Base-by-base conservation (phyloP, 1,284 basidiomycete species). In the Ganoderma lingzhi region DNA sequence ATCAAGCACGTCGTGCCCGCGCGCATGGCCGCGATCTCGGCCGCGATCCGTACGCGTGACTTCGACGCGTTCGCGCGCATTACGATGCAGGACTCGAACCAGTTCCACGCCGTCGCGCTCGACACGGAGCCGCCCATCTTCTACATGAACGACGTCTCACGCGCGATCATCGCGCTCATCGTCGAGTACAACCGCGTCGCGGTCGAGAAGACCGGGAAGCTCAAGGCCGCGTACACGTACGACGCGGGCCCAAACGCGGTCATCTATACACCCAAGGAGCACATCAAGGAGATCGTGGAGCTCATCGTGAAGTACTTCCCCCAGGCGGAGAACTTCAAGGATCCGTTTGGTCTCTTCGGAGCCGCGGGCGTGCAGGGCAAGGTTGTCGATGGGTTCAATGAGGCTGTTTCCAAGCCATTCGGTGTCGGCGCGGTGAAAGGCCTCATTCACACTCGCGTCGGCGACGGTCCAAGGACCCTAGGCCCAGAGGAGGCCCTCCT, bases 221-320 rank as follows among this genome's bases (percentile, higher is more conserved):
- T 90, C 78, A 90, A 95, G 77, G 97, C 95, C 0, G 97, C 97
- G 45, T 99, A 99, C 84, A 99, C 98, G 6, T 99, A 95, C 80
- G 98, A 99, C 77, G 98, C 97, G 0, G 97, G 97, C 48, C 98
- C 98, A 42, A 99, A 99, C 82, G 97, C 97, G 1, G 98, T 99
- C 76, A 96, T 99, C 77, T 99, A 99, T 82, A 89, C 96, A 0
- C 88, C 90, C 28, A 87, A 93, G 78, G 86, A 89, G 75, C 90
- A 96, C 82, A 85, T 97, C 78, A 87, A 88, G 73, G 88, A 91
- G 81, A 92, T 98, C 74, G 84, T 96, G 53, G 85, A 89, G 76
- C 81, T 95, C 71, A 87, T 98, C 75, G 82, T 92, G 66, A 83
- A 85, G 68, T 97, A 92, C 82, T 98, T 98, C 87, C 96, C 96